Conservation (phyloP, 2,329 filamentous ascomycete genomes). For the Chaetomiaceae sp. region DNA sequence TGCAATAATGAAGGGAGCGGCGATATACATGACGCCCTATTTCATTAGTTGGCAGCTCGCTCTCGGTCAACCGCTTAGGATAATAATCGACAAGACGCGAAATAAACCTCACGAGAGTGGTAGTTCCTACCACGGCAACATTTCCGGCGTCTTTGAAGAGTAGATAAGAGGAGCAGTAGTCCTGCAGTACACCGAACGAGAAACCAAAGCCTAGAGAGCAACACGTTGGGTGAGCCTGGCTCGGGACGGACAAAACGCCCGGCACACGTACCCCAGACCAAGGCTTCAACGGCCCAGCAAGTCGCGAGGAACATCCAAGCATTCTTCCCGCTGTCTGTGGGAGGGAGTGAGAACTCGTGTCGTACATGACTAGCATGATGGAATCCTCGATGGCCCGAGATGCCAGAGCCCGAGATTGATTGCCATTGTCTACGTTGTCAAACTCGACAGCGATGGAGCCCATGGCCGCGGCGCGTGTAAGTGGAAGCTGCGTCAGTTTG, state of each 20-base stretch:
- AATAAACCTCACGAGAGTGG: constrained; percentile 48
- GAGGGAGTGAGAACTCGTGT: constrained; percentile 26
- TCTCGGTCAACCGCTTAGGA: too few relatives aligned
- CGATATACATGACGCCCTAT: constrained; percentile 53
- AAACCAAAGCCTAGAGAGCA: constrained; percentile 56
- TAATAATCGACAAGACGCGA: too few relatives aligned
- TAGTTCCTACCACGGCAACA: constrained; percentile 62
- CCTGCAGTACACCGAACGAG: constrained; percentile 66
- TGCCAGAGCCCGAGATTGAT: too few relatives aligned
- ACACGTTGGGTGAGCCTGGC: too few relatives aligned
- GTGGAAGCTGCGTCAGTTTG: too few relatives aligned
- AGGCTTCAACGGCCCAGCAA: constrained; percentile 47
- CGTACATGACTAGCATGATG: too few relatives aligned
- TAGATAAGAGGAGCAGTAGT: constrained; percentile 58
- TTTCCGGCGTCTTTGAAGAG: constrained; percentile 51
- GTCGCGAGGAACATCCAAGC: constrained; percentile 44
- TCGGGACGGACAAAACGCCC: too few relatives aligned
- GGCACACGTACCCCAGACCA: constrained; percentile 45
- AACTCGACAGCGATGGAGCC: too few relatives aligned
- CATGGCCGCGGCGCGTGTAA: too few relatives aligned
- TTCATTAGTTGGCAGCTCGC: constrained; percentile 7
- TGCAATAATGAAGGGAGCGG: constrained; percentile 46
- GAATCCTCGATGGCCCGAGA: too few relatives aligned
- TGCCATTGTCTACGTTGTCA: too few relatives aligned
- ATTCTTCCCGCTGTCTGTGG: constrained; percentile 35